A percentile compares a stretch with the other conserved stretches of the same genome.
Conservation (phyloP, 208 protist genomes). For the Wallacemonas collosoma region DNA sequence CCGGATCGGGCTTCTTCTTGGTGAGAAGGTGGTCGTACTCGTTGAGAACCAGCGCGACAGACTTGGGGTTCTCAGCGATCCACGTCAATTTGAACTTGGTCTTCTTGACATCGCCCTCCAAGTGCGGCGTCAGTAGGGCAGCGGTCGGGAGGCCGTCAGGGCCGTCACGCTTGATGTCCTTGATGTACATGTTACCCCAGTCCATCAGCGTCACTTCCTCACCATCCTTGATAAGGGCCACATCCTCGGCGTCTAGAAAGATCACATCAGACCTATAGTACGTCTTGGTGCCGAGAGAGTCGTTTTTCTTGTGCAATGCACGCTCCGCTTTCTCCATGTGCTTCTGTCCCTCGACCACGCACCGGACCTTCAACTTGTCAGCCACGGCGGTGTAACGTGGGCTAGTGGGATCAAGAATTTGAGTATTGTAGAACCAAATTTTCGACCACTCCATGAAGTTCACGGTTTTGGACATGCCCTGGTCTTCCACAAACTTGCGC, state of each 20-base stretch:
- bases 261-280: constrained; percentile 89
- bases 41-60: constrained; percentile 73
- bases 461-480: constrained; percentile 96
- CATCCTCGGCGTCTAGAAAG: constrained; percentile 95
- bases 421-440: constrained; percentile 98
- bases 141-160: constrained; percentile 51
- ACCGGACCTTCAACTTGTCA: constrained; percentile 77
- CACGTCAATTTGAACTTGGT: constrained; percentile 99
- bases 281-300: constrained; percentile 92
- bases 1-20: constrained; percentile 96
- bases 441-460: constrained; percentile 99
- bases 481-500: constrained; percentile 94
- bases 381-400: constrained; percentile 96
- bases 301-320: constrained; percentile 95
- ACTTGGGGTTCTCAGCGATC: constrained; percentile 86
- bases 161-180: constrained; percentile 62
- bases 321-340: constrained; percentile 67
- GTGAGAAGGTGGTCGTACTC: constrained; percentile 98
- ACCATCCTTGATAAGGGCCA: constrained; percentile 83
- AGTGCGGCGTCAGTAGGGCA: constrained; percentile 82
- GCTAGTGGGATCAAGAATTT: constrained; percentile 96
- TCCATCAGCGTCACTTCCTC: constrained; percentile 99
- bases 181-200: constrained; percentile 97
- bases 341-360: constrained; percentile 67
- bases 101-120: constrained; percentile 96